These are phyloP conservation scores for Cyberlindnera samutprakarnensis DNA, from an alignment of 805 yeast species.

Conservation along the genomic window DNA sequence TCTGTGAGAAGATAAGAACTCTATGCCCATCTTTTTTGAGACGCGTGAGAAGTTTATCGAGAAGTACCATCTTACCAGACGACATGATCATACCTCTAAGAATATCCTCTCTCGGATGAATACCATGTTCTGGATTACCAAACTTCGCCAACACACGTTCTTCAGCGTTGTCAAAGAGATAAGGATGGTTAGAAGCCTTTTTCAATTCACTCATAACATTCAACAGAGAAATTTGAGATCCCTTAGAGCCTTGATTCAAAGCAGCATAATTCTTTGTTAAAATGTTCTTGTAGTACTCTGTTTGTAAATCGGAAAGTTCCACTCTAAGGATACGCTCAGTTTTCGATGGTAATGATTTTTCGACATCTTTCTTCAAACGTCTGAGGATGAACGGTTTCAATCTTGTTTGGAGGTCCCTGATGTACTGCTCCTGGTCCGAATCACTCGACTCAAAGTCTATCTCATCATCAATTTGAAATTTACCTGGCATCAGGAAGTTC, in stretches of 20 bases:
- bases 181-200: constrained; percentile 96
- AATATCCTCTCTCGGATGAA: constrained; percentile 63
- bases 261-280: constrained; percentile 90
- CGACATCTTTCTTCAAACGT: constrained; percentile 94
- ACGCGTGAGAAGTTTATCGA: constrained; percentile 82
- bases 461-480: constrained; percentile 82
- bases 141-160: constrained; percentile 65
- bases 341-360: constrained; percentile 91
- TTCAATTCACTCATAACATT: constrained; percentile 94
- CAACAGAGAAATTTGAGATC: constrained; percentile 73
- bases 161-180: constrained; percentile 89
- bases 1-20: constrained; percentile 90
- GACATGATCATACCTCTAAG: constrained; percentile 93
- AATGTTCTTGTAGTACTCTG: constrained; percentile 90
- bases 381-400: constrained; percentile 90
- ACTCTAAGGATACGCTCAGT: constrained; percentile 93
- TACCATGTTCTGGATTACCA: constrained; percentile 37
- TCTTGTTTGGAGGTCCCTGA: constrained; percentile 74
- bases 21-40: constrained; percentile 92
- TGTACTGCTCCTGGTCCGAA: constrained; percentile 74
- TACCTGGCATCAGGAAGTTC: constrained; percentile 94
- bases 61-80: constrained; percentile 94
- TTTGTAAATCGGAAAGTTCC: constrained; percentile 90
- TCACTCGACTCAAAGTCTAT: constrained; percentile 82
- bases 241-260: constrained; percentile 73